Conservation (phyloP, 2,329 filamentous ascomycete species). For the Fonsecaea nubica region DNA sequence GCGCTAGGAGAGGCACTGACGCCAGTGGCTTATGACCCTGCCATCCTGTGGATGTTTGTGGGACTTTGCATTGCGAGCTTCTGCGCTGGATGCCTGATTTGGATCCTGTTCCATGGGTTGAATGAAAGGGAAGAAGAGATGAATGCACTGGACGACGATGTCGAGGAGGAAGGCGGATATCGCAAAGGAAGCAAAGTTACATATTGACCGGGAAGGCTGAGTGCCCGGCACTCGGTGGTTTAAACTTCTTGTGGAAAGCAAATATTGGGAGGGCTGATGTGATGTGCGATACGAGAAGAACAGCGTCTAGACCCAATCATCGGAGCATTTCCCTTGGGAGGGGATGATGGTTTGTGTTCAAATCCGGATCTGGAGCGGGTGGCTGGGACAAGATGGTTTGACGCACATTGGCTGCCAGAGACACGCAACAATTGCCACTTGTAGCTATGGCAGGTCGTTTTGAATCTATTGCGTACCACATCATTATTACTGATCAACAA, state of each 20-base stretch:
- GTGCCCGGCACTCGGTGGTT: background rate
- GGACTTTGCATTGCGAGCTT: constrained; percentile 4
- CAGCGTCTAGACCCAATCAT: background rate
- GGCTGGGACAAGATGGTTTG: background rate
- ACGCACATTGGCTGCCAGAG: background rate
- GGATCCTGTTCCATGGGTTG: constrained; percentile 11
- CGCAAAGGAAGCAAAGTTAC: background rate
- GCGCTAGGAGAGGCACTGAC: constrained; percentile 56
- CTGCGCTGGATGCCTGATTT: constrained; percentile 11
- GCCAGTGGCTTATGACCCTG: constrained; percentile 58
- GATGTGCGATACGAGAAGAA: background rate
- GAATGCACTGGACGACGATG: constrained; percentile 11
- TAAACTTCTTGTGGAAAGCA: background rate
- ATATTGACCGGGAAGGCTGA: background rate
- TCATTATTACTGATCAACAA: background rate
- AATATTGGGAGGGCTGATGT: background rate
- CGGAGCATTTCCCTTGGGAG: background rate
- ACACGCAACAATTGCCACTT: background rate
- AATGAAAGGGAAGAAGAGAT: constrained; percentile 47
- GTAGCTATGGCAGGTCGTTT: background rate
- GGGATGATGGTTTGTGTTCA: background rate
- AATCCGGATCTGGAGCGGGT: background rate
- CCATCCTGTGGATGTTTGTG: constrained; percentile 65
- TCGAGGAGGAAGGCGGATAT: background rate
- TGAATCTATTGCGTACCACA: background rate